Evolutionary conservation across 108 stramenopile species (phyloP).

Genomic region (Pseudonitzschia pungens): DNA sequence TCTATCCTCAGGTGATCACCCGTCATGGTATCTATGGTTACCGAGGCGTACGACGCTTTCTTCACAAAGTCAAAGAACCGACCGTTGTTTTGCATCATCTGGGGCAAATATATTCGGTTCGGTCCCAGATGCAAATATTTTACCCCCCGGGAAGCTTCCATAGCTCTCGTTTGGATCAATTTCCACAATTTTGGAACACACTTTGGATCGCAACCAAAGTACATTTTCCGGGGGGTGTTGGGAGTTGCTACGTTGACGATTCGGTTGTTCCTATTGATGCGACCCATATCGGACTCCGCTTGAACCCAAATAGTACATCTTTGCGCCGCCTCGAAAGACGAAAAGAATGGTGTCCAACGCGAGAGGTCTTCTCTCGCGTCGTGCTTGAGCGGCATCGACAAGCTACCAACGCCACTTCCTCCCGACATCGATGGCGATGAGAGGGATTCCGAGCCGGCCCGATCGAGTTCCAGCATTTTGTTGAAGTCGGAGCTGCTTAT

Average conservation of each 20-base stretch:
- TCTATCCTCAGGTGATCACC: conserved; percentile 76
- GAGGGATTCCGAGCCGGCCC: conserved; percentile 5
- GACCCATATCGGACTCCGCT: conserved; percentile 71
- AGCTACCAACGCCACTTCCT: neutral
- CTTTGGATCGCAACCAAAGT: conserved; percentile 70
- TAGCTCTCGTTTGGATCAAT: conserved; percentile 46
- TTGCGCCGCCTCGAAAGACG: conserved; percentile 67
- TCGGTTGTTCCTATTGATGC: conserved; percentile 54
- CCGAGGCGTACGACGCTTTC: conserved; percentile 50
- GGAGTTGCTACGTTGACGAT: conserved; percentile 53
- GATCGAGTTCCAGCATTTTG: conserved; percentile 42
- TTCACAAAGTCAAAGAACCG: conserved; percentile 75
- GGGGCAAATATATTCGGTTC: conserved; percentile 63
- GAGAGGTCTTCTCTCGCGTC: conserved; percentile 59
- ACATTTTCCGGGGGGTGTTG: conserved; percentile 59
- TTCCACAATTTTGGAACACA: conserved; percentile 57
- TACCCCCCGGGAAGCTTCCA: conserved; percentile 66
- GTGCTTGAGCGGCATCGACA: conserved; percentile 8
- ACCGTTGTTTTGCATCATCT: conserved; percentile 49
- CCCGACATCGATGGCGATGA: neutral
- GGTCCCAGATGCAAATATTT: conserved; percentile 72
- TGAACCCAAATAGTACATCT: conserved; percentile 84
- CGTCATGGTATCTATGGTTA: conserved; percentile 68
- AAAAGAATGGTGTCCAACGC: conserved; percentile 56
- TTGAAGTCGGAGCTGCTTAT: conserved; percentile 62